Evolutionary conservation across 148 eudicot species (phyloP).

Genomic region (Rhododendron ferrugineum): DNA sequence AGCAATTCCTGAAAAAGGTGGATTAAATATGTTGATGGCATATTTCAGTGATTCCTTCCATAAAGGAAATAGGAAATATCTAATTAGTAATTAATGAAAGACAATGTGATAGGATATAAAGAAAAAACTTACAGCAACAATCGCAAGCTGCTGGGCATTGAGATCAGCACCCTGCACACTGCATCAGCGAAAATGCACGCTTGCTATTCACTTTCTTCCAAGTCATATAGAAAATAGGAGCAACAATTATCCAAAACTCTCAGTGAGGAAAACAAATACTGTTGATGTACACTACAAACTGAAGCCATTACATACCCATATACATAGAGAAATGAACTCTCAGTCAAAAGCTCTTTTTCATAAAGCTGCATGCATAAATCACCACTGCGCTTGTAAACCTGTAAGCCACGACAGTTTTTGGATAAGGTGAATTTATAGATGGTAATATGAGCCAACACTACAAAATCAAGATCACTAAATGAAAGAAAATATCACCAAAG

Average conservation of each 20-base stretch:
- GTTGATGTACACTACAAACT: background rate
- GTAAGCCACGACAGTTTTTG: constrained; percentile 8
- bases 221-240: background rate
- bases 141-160: constrained; percentile 83
- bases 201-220: background rate
- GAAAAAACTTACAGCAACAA: constrained; percentile 69
- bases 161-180: constrained; percentile 76
- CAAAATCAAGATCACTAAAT: background rate
- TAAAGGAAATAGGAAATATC: background rate
- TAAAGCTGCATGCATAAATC: constrained; percentile 85
- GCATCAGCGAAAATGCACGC: constrained; percentile 11
- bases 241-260: background rate
- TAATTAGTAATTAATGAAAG: background rate
- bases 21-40: background rate
- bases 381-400: constrained; percentile 90
- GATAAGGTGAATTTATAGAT: background rate
- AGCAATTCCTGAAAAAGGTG: background rate
- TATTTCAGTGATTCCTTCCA: background rate
- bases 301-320: constrained; percentile 59
- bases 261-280: background rate
- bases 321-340: constrained; percentile 68
- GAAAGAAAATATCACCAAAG: background rate
- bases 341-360: constrained; percentile 82
- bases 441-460: background rate
- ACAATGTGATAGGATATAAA: background rate